A percentile compares a stretch with the other conserved stretches of the same genome.
phyloP scores from a whole-genome alignment of 148 eudicot genomes.

The Cornus suecica region DNA sequence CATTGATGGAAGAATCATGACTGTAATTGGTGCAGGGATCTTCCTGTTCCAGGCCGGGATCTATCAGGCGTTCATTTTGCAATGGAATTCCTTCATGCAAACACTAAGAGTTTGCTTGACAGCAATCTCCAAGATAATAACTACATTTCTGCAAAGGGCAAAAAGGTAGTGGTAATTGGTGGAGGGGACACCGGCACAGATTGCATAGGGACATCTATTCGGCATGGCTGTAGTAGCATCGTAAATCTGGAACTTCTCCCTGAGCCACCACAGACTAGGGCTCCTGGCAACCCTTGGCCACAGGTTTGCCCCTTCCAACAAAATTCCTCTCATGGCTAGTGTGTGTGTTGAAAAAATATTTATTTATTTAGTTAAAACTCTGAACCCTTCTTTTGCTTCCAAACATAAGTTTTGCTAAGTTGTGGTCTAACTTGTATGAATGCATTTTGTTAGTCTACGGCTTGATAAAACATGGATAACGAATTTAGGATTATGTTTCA shows the following conservation, averaged over 20 bases:
- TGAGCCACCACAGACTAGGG: conserved; percentile 81
- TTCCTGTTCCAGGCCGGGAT: conserved; percentile 93
- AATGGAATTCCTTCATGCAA: conserved; percentile 96
- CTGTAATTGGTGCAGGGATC: conserved; percentile 54
- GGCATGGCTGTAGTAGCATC: conserved; percentile 82
- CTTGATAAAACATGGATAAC: background rate
- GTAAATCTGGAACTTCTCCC: conserved; percentile 95
- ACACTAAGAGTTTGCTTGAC: conserved; percentile 95
- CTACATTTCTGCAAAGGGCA: conserved; percentile 91
- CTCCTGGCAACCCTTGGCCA: conserved; percentile 99
- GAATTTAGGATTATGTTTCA: background rate
- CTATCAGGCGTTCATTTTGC: conserved; percentile 92
- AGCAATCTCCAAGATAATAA: conserved; percentile 88
- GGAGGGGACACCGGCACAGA: conserved; percentile 99
- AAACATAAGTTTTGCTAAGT: too few relatives aligned
- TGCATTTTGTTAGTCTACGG: background rate
- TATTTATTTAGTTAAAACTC: too few relatives aligned
- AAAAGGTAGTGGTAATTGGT: conserved; percentile 98
- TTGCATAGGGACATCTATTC: conserved; percentile 97
- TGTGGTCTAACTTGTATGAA: too few relatives aligned
- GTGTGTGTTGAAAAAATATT: background rate
- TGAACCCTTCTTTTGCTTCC: too few relatives aligned
- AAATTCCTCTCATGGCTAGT: background rate
- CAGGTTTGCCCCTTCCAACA: conserved; percentile 49
- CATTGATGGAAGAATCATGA: background rate